phyloP scores from a whole-genome alignment of 1,284 basidiomycete genomes.

The Tilletia caries region DNA sequence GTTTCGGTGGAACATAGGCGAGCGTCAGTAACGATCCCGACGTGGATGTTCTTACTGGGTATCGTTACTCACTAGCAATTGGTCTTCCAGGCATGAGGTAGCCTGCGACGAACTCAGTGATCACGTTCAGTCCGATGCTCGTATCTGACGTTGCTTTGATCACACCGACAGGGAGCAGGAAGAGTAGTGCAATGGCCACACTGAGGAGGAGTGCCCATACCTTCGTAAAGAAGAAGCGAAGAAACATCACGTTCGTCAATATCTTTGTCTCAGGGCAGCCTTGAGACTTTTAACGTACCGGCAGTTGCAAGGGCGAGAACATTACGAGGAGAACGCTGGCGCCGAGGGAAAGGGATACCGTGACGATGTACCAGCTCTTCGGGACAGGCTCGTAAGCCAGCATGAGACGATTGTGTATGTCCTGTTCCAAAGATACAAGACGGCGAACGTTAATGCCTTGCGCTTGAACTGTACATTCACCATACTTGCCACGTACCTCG shows the following conservation, averaged over 20 bases:
- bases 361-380: conserved; percentile 47
- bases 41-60: neutral
- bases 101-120: conserved; percentile 54
- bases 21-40: neutral
- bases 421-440: conserved; percentile 28
- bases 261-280: too few species aligned
- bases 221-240: neutral
- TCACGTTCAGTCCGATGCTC: conserved; percentile 52
- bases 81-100: conserved; percentile 59
- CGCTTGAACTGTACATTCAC: too few species aligned
- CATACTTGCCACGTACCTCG: conserved; percentile 23
- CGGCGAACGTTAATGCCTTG: neutral
- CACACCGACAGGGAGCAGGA: conserved; percentile 56
- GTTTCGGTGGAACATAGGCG: neutral
- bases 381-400: conserved; percentile 47
- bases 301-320: conserved; percentile 36
- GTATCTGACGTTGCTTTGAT: conserved; percentile 59
- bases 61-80: conserved; percentile 50
- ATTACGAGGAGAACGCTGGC: conserved; percentile 55
- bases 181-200: conserved; percentile 55
- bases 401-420: conserved; percentile 53
- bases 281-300: conserved; percentile 32
- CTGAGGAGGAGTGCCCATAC: conserved; percentile 58
- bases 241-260: neutral
- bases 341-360: conserved; percentile 41